phyloP scores from a whole-genome alignment of 2,329 filamentous ascomycete species.

The Colletotrichum sp. region DNA sequence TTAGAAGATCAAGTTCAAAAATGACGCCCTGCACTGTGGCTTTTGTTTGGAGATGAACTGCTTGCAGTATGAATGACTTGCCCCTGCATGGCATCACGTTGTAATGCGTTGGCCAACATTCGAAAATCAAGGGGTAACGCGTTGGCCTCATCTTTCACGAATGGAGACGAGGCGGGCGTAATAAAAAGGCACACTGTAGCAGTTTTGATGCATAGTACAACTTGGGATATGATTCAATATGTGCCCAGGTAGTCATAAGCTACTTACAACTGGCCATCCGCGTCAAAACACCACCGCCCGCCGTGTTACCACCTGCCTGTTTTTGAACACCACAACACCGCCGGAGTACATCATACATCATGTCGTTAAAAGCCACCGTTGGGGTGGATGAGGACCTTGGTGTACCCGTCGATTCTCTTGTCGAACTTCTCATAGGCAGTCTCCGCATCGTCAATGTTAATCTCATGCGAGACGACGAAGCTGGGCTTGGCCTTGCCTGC shows the following conservation, averaged over 20 bases:
- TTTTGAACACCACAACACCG: background rate
- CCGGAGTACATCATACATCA: background rate
- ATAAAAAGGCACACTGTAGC: background rate
- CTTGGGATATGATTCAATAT: background rate
- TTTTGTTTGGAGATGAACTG: background rate
- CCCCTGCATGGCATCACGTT: background rate
- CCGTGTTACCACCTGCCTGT: background rate
- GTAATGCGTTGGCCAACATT: background rate
- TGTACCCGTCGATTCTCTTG: constrained; percentile 68
- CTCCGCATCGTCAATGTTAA: constrained; percentile 65
- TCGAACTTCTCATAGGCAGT: constrained; percentile 70
- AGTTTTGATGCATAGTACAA: background rate
- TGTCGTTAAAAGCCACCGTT: constrained; percentile 49
- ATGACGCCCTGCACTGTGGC: background rate
- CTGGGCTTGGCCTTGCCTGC: constrained; percentile 67
- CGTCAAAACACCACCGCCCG: background rate
- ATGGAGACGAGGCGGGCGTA: background rate
- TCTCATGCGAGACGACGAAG: constrained; percentile 70
- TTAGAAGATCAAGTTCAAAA: background rate
- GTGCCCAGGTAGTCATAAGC: background rate
- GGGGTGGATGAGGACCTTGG: constrained; percentile 71
- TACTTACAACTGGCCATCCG: background rate
- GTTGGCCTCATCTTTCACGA: background rate
- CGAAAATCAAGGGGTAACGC: background rate
- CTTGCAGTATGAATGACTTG: background rate